Base-by-base conservation (phyloP, 1,284 basidiomycete genomes). In the Pascua sp. region DNA sequence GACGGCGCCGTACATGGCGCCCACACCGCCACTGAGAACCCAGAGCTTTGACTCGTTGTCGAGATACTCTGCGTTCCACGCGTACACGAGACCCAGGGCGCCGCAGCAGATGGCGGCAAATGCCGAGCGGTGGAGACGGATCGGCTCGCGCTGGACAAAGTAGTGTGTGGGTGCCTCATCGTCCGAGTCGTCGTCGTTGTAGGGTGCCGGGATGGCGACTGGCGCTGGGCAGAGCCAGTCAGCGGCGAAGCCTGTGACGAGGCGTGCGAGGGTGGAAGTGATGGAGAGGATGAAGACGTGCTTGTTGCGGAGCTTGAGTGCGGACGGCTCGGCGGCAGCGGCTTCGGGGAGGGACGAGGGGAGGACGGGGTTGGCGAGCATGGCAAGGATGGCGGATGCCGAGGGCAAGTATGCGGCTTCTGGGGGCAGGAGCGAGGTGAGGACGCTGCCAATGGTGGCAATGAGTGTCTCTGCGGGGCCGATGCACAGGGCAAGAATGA, bases 391-490 rank as follows among this genome's bases (percentile, higher is more conserved):
- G 16, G 15, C 13, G n/a, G 4, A 39, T 43, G 10, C 41, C 24
- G 12, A 51, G 42, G 8, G 49, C 41, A 13, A 24, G 32, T 43
- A 42, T 10, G 52, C 15, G 17, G 42, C 40, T 10, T 59, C 57
- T 11, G 68, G 63, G 5, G 72, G 68, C 4, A 77, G 60, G n/a
- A 78, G 64, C 5, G 72, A 70, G 5, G 76, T 74, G 43, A 77
- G 67, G 55, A 78, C 70, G 16, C 71, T 72, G n/a, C 77, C 77
- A 38, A 78, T 73, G 1, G 70, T 73, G 2, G 77, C 72, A 17
- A 78, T 67, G 38, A 74, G 65, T 51, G 71, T 76, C 57, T 78
- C 76, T n/a, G 69, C 67, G 2, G 77, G 77, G 12, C 77, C 77
- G 42, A 77, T 72, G 32, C 71, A 72, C 42, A 75, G 57, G 4